Evolutionary conservation across 495 filamentous ascomycete species (phyloP).

Genomic region (Acidomyces sp.): DNA sequence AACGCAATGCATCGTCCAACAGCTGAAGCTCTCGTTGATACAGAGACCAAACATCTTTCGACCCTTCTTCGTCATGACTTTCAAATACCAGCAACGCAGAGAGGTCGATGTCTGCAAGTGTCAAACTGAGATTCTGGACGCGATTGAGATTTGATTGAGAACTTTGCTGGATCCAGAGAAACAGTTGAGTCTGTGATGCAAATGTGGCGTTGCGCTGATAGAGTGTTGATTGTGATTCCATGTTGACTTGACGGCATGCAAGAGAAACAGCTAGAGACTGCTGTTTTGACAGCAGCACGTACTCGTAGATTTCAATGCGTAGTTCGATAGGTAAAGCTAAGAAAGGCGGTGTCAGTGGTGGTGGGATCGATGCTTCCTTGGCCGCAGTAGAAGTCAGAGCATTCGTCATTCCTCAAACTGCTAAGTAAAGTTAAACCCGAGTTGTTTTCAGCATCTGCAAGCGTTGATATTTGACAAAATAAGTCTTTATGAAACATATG

Average conservation of each 20-base stretch:
- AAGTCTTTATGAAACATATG: neutral
- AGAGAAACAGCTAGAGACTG: neutral
- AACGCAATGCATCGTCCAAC: slow-evolving; percentile 5
- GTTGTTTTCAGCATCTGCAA: neutral
- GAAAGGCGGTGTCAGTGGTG: neutral
- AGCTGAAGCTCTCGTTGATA: slow-evolving; percentile 8
- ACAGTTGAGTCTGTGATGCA: slow-evolving; percentile 10
- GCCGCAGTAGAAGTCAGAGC: neutral
- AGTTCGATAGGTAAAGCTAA: slow-evolving; percentile 6
- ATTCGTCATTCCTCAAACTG: neutral
- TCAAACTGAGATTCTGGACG: slow-evolving; percentile 1
- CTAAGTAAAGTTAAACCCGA: neutral
- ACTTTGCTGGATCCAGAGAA: slow-evolving; percentile 9
- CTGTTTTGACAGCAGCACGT: neutral
- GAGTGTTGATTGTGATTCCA: slow-evolving; percentile 2
- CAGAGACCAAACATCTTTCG: slow-evolving; percentile 4
- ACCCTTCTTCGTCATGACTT: neutral
- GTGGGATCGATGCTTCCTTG: neutral
- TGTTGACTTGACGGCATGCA: slow-evolving; percentile 4
- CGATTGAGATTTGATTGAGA: neutral
- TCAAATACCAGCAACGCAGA: slow-evolving; percentile 7
- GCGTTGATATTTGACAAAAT: neutral
- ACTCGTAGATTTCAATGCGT: slow-evolving; percentile 3
- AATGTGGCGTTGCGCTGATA: slow-evolving; percentile 7
- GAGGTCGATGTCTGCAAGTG: slow-evolving; percentile 13